These are phyloP conservation scores for Cercis canadensis DNA, from an alignment of 306 rosid genomes.

Conservation along the genomic window DNA sequence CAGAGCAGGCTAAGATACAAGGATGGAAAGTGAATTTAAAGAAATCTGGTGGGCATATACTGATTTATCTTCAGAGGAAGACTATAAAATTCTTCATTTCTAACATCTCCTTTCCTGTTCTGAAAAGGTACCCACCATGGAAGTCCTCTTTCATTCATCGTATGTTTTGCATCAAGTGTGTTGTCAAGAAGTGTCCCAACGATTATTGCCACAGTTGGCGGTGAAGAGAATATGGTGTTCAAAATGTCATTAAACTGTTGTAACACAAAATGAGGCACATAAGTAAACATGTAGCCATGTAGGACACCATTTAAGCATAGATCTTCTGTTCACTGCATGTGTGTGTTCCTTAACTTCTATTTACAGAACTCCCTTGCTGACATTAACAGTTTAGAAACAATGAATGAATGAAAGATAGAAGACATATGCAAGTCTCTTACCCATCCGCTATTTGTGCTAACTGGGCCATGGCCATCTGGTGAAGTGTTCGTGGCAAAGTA, in stretches of 20 bases:
- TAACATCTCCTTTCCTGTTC: slow-evolving; percentile 69
- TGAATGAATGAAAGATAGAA: slow-evolving; percentile 11
- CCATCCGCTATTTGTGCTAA: slow-evolving; percentile 81
- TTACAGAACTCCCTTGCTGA: no score
- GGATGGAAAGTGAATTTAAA: slow-evolving; percentile 24
- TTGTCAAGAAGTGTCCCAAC: slow-evolving; percentile 84
- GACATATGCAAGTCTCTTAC: slow-evolving; percentile 53
- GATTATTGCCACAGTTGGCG: slow-evolving; percentile 81
- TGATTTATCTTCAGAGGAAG: slow-evolving; percentile 70
- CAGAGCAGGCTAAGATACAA: slow-evolving; percentile 37
- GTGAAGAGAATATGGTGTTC: slow-evolving; percentile 89
- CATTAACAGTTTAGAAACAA: no score
- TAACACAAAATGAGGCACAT: slow-evolving; percentile 11
- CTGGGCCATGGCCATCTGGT: slow-evolving; percentile 82
- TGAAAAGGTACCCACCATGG: slow-evolving; percentile 92
- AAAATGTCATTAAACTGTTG: slow-evolving; percentile 83
- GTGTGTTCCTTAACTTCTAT: no score
- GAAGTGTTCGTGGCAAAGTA: slow-evolving; percentile 69
- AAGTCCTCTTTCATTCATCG: slow-evolving; percentile 69
- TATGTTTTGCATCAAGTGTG: slow-evolving; percentile 65
- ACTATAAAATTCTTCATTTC: slow-evolving; percentile 80
- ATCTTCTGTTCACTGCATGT: no score
- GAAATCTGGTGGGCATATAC: slow-evolving; percentile 70
- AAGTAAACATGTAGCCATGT: neutral
- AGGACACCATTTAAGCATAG: no score